These are phyloP conservation scores for Kernera saxatilis DNA, from an alignment of 345 rosid species.

Conservation along the genomic window DNA sequence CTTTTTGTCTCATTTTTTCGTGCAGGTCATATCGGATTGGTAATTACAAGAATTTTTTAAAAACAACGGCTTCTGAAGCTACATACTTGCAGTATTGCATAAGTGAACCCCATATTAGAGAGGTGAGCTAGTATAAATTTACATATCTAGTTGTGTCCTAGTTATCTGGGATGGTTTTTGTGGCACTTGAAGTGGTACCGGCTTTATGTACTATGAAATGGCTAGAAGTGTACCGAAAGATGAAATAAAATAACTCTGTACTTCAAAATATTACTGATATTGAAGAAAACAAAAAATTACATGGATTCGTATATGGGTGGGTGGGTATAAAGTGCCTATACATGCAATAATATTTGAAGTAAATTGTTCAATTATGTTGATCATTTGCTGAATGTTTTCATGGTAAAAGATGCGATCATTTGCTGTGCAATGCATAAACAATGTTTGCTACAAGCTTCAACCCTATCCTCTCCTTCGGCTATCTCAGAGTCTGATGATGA, in stretches of 20 bases:
- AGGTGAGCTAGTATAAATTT: constrained; percentile 40
- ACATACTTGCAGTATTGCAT: constrained; percentile 75
- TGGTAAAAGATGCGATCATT: constrained; percentile 53
- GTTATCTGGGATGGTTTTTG: not conserved
- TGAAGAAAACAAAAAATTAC: not conserved
- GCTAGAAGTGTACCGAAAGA: not conserved
- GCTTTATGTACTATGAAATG: not conserved
- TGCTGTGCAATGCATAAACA: constrained; percentile 60
- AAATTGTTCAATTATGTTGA: constrained; percentile 6
- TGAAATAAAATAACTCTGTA: not conserved
- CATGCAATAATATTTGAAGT: not conserved
- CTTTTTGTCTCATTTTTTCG: not conserved
- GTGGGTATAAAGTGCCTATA: not conserved
- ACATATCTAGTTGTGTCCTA: not conserved
- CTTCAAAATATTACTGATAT: not conserved
- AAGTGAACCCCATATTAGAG: constrained; percentile 54
- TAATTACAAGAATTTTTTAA: constrained; percentile 58
- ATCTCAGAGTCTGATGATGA: constrained; percentile 66
- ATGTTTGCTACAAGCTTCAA: constrained; percentile 83
- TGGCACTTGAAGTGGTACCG: not conserved
- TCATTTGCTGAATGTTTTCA: constrained; percentile 9
- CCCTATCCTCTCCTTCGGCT: constrained; percentile 65
- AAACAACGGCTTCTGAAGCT: constrained; percentile 55
- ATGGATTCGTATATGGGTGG: not conserved
- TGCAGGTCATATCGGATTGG: constrained; percentile 58